Evolutionary conservation across 2,329 filamentous ascomycete genomes (phyloP).

Genomic region (Mycosphaerella sp.): DNA sequence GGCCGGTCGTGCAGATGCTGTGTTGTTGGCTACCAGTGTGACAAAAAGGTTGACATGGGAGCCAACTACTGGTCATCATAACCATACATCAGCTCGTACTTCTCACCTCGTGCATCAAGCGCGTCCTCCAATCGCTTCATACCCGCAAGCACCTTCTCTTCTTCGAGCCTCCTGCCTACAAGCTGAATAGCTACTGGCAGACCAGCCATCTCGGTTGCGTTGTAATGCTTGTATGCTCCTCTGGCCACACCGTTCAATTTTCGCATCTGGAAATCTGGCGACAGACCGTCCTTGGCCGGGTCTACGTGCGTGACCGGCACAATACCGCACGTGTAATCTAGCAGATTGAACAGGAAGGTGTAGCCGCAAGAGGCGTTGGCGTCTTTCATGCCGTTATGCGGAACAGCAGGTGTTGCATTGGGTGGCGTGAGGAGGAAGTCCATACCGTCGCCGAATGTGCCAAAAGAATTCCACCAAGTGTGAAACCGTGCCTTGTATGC

Average conservation of each 20-base stretch:
- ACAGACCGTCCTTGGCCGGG: conserved; percentile 58
- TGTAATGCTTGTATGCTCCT: conserved; percentile 81
- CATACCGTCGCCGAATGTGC: conserved; percentile 39
- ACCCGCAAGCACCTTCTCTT: conserved; percentile 77
- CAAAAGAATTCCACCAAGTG: conserved; percentile 71
- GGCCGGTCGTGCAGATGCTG: too few species aligned
- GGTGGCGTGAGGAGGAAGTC: conserved; percentile 80
- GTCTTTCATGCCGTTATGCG: conserved; percentile 78
- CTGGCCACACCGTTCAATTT: conserved; percentile 71
- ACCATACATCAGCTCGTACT: conserved; percentile 45
- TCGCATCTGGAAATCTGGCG: conserved; percentile 53
- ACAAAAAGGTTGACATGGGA: too few species aligned
- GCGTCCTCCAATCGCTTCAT: conserved; percentile 76
- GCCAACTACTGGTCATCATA: conserved; percentile 8
- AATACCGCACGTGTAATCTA: conserved; percentile 80
- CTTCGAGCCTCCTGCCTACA: conserved; percentile 70
- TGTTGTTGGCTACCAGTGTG: too few species aligned
- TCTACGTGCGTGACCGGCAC: conserved; percentile 84
- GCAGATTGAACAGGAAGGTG: conserved; percentile 86
- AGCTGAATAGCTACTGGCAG: conserved; percentile 82
- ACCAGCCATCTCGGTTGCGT: conserved; percentile 76
- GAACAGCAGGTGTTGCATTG: conserved; percentile 84
- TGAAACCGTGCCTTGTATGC: conserved; percentile 72
- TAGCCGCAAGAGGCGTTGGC: conserved; percentile 84
- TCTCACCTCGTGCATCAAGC: conserved; percentile 50